A percentile compares a stretch with the other conserved stretches of the same genome.
phyloP scores from a whole-genome alignment of 2,329 filamentous ascomycete genomes.

The Dothiorella sarmentorum region DNA sequence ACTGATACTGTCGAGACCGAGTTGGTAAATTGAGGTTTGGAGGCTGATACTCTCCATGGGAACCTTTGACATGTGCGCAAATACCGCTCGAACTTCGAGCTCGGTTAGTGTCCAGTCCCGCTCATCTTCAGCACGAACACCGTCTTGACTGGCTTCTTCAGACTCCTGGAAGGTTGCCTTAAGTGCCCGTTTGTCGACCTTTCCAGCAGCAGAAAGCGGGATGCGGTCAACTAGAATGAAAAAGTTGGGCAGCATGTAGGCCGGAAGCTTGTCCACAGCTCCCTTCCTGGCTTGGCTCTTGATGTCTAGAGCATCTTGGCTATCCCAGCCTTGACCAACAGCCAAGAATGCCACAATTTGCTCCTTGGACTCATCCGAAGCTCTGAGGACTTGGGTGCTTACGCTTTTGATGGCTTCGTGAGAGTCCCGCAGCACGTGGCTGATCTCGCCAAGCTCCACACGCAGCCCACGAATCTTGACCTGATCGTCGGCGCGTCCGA shows the following conservation, averaged over 20 bases:
- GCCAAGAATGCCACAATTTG: slow-evolving; percentile 37
- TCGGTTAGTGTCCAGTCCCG: slow-evolving; percentile 53
- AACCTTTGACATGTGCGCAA: slow-evolving; percentile 58
- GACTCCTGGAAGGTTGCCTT: slow-evolving; percentile 28
- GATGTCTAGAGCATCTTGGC: slow-evolving; percentile 20
- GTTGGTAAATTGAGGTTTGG: slow-evolving; percentile 72
- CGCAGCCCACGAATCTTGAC: slow-evolving; percentile 40
- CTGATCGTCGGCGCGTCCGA: slow-evolving; percentile 39
- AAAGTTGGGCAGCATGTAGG: slow-evolving; percentile 40
- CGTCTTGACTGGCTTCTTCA: slow-evolving; percentile 15
- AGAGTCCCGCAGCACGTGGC: slow-evolving; percentile 27
- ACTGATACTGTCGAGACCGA: slow-evolving; percentile 91
- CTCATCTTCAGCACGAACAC: slow-evolving; percentile 11
- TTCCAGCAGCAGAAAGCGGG: slow-evolving; percentile 39
- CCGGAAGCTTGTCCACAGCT: slow-evolving; percentile 28
- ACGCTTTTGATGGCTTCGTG: slow-evolving; percentile 26
- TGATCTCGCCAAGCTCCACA: slow-evolving; percentile 40
- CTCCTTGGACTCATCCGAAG: slow-evolving; percentile 26
- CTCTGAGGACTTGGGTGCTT: slow-evolving; percentile 33
- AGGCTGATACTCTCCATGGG: slow-evolving; percentile 51
- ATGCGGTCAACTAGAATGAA: slow-evolving; percentile 32
- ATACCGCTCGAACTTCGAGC: slow-evolving; percentile 50
- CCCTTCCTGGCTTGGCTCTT: slow-evolving; percentile 23
- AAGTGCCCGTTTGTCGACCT: slow-evolving; percentile 38
- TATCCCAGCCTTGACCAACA: slow-evolving; percentile 9